Conservation (phyloP, 257 asterid genomes). For the Capsicum chinense region DNA sequence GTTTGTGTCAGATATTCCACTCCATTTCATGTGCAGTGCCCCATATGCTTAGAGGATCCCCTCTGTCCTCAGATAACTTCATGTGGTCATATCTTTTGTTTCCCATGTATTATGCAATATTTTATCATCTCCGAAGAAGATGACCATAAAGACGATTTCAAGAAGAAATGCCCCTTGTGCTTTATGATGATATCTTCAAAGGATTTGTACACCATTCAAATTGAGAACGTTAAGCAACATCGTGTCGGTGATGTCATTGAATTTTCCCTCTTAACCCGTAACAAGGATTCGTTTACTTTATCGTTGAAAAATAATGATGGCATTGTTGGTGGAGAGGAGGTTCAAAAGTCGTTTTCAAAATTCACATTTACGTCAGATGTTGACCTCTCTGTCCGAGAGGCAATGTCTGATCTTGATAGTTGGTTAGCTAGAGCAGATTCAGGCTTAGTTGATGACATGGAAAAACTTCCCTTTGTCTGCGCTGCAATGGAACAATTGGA, state of each 20-base stretch:
- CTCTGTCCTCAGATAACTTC: slow-evolving; percentile 94
- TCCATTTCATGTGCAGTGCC: slow-evolving; percentile 79
- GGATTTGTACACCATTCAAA: slow-evolving; percentile 71
- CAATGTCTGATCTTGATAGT: slow-evolving; percentile 81
- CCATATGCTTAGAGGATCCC: slow-evolving; percentile 90
- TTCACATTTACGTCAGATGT: slow-evolving; percentile 90
- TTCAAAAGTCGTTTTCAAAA: slow-evolving; percentile 71
- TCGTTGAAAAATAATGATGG: slow-evolving; percentile 58
- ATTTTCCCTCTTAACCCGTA: slow-evolving; percentile 75
- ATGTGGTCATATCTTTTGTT: slow-evolving; percentile 97
- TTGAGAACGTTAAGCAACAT: slow-evolving; percentile 73
- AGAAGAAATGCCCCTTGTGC: slow-evolving; percentile 92
- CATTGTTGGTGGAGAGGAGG: slow-evolving; percentile 44
- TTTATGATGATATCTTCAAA: slow-evolving; percentile 81
- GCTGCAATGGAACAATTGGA: slow-evolving; percentile 83
- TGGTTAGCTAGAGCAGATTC: slow-evolving; percentile 97
- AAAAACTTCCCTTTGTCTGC: slow-evolving; percentile 88
- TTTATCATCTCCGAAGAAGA: slow-evolving; percentile 62
- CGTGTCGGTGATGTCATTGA: slow-evolving; percentile 63
- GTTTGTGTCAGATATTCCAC: slow-evolving; percentile 80
- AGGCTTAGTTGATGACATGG: slow-evolving; percentile 91
- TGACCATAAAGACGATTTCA: slow-evolving; percentile 54
- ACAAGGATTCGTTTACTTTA: slow-evolving; percentile 65
- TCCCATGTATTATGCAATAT: slow-evolving; percentile 87
- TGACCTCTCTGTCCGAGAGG: slow-evolving; percentile 78